These are phyloP conservation scores for Marsdenia floribunda DNA, from an alignment of 257 asterid species.

Conservation along the genomic window DNA sequence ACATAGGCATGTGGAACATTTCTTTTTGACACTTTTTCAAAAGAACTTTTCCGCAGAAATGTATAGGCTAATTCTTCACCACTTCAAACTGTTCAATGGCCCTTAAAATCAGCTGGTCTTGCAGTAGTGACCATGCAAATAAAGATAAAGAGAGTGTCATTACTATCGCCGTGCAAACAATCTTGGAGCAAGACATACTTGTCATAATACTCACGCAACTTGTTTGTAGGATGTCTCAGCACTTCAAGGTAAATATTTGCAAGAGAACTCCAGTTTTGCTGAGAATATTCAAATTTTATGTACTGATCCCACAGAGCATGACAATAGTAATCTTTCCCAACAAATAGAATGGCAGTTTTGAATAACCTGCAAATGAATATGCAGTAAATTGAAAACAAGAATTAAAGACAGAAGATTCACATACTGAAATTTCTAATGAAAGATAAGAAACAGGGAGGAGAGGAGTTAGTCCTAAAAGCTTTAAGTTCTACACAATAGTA, in stretches of 20 bases:
- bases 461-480: neutral
- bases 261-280: conserved; percentile 69
- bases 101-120: neutral
- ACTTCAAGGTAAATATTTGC: conserved; percentile 71
- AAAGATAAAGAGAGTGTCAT: neutral
- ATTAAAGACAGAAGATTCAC: neutral
- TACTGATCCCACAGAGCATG: conserved; percentile 84
- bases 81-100: neutral
- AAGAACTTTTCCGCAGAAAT: neutral
- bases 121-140: neutral
- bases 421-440: neutral
- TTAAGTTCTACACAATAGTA: neutral
- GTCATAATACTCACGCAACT: conserved; percentile 63
- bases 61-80: neutral
- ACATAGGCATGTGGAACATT: conserved; percentile 1
- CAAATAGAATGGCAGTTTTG: conserved; percentile 64
- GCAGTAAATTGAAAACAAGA: conserved; percentile 12
- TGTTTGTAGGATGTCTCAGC: conserved; percentile 68
- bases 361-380: conserved; percentile 52
- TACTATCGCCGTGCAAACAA: neutral
- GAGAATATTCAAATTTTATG: conserved; percentile 65
- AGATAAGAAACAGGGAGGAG: neutral
- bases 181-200: conserved; percentile 49
- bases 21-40: neutral
- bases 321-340: conserved; percentile 74